phyloP scores from a whole-genome alignment of 2,329 filamentous ascomycete species.

The Penicillium sp. region DNA sequence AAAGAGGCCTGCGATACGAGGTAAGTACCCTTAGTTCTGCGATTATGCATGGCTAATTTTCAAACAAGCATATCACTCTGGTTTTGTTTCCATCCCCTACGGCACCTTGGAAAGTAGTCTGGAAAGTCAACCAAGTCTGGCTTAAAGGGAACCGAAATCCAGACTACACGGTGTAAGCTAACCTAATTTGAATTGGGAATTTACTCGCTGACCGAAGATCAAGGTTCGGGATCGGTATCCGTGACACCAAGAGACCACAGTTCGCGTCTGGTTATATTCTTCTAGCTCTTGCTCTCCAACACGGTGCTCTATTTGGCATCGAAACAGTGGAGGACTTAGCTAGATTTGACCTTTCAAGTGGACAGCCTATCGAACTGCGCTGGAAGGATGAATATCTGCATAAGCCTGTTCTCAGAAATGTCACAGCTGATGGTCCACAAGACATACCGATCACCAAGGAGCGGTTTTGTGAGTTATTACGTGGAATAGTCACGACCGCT shows the following conservation, averaged over 20 bases:
- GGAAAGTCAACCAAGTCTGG: slow-evolving; percentile 16
- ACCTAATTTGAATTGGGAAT: neutral
- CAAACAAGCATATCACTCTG: slow-evolving; percentile 11
- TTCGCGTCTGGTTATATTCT: slow-evolving; percentile 17
- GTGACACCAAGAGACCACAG: slow-evolving; percentile 14
- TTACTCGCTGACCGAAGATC: neutral
- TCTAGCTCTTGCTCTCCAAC: slow-evolving; percentile 11
- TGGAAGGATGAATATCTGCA: slow-evolving; percentile 19
- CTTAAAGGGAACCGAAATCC: slow-evolving; percentile 16
- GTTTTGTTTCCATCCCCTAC: slow-evolving; percentile 15
- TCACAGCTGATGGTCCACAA: slow-evolving; percentile 13
- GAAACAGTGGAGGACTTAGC: slow-evolving; percentile 13
- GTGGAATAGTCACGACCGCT: slow-evolving; percentile 10
- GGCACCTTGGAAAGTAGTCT: slow-evolving; percentile 16
- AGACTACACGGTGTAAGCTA: slow-evolving; percentile 15
- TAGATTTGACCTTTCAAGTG: slow-evolving; percentile 11
- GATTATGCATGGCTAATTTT: slow-evolving; percentile 2
- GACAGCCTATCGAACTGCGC: slow-evolving; percentile 6
- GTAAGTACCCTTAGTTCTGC: neutral
- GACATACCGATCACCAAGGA: slow-evolving; percentile 12
- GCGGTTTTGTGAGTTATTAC: slow-evolving; percentile 10
- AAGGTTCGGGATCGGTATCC: slow-evolving; percentile 17
- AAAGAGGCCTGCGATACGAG: slow-evolving; percentile 5
- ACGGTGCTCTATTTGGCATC: slow-evolving; percentile 18
- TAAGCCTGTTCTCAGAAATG: slow-evolving; percentile 17